These are phyloP conservation scores for Glomus cerebriforme DNA, from an alignment of 192 early-diverging fungal species.

Conservation along the genomic window DNA sequence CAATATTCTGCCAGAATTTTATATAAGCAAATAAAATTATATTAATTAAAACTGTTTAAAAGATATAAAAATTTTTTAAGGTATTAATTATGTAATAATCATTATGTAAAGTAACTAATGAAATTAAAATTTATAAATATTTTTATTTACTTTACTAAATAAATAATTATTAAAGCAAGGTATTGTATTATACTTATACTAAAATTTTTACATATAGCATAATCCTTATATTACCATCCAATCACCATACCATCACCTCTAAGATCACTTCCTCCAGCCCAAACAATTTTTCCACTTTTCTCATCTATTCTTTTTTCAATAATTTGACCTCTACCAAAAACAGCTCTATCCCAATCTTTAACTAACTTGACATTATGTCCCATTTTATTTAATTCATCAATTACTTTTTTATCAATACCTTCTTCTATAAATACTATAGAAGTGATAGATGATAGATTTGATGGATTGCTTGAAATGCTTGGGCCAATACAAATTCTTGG, in stretches of 20 bases:
- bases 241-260: slow-evolving; percentile 60
- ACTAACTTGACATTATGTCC: slow-evolving; percentile 61
- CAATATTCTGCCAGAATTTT: too few species aligned
- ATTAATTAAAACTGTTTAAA: too few species aligned
- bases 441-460: neutral
- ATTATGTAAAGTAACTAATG: too few species aligned
- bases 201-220: too few species aligned
- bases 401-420: slow-evolving; percentile 47
- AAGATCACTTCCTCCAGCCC: slow-evolving; percentile 58
- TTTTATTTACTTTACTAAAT: too few species aligned
- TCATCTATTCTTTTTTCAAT: slow-evolving; percentile 49
- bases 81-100: too few species aligned
- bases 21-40: too few species aligned
- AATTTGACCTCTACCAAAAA: slow-evolving; percentile 79
- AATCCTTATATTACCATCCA: slow-evolving; percentile 52
- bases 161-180: too few species aligned
- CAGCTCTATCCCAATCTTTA: slow-evolving; percentile 45
- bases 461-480: slow-evolving; percentile 24
- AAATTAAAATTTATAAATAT: too few species aligned
- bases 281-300: slow-evolving; percentile 45
- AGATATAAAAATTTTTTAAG: too few species aligned
- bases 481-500: slow-evolving; percentile 68
- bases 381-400: slow-evolving; percentile 51
- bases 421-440: slow-evolving; percentile 63
- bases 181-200: too few species aligned